These are phyloP conservation scores for Rhizopogon vesiculosus DNA, from an alignment of 768 basidiomycete species.

Conservation along the genomic window DNA sequence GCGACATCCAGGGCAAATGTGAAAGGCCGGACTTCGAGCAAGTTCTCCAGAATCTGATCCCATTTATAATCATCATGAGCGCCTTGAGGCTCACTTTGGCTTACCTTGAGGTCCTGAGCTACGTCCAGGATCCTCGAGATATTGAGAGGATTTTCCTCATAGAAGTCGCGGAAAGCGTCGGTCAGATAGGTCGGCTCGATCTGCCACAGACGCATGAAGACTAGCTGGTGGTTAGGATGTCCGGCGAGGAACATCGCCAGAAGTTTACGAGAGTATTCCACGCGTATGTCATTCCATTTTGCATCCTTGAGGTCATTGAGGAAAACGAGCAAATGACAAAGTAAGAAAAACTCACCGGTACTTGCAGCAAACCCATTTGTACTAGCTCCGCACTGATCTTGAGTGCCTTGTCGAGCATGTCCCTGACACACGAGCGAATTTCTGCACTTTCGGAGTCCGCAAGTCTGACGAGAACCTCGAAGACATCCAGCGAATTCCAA, in stretches of 20 bases:
- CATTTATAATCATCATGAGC: conserved; percentile 3
- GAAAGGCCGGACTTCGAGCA: conserved; percentile 86
- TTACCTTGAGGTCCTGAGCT: conserved; percentile 89
- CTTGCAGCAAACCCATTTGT: conserved; percentile 88
- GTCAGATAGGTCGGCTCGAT: conserved; percentile 83
- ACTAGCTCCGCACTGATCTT: conserved; percentile 93
- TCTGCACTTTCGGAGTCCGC: conserved; percentile 70
- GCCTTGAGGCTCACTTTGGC: conserved; percentile 12
- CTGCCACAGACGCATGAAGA: conserved; percentile 96
- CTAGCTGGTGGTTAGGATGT: conserved; percentile 92
- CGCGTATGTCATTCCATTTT: conserved; percentile 82
- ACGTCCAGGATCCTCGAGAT: conserved; percentile 94
- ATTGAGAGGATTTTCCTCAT: conserved; percentile 87
- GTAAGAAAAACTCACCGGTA: conserved; percentile 57
- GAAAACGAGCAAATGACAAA: conserved; percentile 1
- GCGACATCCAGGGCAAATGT: conserved; percentile 92
- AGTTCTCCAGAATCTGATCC: conserved; percentile 79
- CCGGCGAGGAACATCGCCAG: conserved; percentile 88
- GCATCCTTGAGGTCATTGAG: conserved; percentile 45
- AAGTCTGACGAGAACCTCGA: conserved; percentile 80
- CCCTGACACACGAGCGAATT: conserved; percentile 71
- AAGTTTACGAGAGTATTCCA: conserved; percentile 83
- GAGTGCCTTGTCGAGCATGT: conserved; percentile 91
- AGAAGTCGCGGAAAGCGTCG: conserved; percentile 86
- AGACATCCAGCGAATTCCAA: conserved; percentile 92